These are phyloP conservation scores for Elsinoe australis DNA, from an alignment of 2,329 filamentous ascomycete genomes.

Conservation along the genomic window DNA sequence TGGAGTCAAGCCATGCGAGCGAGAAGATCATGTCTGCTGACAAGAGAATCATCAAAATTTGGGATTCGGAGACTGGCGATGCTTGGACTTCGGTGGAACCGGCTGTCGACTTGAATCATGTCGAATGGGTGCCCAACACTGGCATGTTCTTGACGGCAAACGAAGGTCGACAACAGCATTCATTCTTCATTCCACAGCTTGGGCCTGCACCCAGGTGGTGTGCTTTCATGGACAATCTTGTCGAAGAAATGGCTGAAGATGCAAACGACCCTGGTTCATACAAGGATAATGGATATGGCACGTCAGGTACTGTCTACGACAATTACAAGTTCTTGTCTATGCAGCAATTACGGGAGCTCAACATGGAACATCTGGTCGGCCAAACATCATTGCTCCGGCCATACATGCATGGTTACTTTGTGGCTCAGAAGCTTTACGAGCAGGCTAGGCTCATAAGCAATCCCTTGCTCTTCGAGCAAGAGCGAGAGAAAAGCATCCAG, in stretches of 20 bases:
- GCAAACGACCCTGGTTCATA: conserved; percentile 54
- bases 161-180: conserved; percentile 88
- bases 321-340: conserved; percentile 98
- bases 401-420: conserved; percentile 99
- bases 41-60: conserved; percentile 94
- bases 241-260: conserved; percentile 95
- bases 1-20: conserved; percentile 55
- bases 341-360: conserved; percentile 76
- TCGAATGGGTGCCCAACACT: conserved; percentile 83
- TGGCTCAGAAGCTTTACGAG: conserved; percentile 89
- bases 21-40: conserved; percentile 85
- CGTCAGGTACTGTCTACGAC: conserved; percentile 74
- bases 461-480: conserved; percentile 88
- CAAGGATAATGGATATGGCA: conserved; percentile 38
- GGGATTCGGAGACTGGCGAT: conserved; percentile 72
- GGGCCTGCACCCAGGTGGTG: conserved; percentile 94
- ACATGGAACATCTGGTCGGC: conserved; percentile 79
- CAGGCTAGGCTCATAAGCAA: conserved; percentile 89
- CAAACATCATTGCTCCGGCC: conserved; percentile 83
- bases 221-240: conserved; percentile 90
- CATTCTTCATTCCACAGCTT: conserved; percentile 89
- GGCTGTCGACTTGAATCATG: conserved; percentile 86
- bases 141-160: conserved; percentile 97
- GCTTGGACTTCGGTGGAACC: conserved; percentile 97
- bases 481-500: conserved; percentile 81